phyloP scores from a whole-genome alignment of 2,329 filamentous ascomycete genomes.

The Thermoascus crustaceus region DNA sequence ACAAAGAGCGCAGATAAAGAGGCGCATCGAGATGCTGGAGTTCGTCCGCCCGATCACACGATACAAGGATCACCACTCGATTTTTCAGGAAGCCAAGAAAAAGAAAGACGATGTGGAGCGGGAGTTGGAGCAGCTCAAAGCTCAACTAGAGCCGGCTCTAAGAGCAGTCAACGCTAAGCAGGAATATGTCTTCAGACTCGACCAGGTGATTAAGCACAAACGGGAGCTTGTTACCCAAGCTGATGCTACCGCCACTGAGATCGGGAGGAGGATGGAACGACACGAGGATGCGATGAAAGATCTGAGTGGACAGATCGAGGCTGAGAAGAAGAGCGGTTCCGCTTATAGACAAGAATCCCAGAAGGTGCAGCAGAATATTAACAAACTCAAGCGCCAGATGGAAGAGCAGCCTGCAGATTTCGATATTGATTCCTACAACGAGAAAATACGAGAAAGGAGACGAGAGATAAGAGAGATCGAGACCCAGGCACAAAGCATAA shows the following conservation, averaged over 20 bases:
- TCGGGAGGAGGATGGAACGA: constrained; percentile 36
- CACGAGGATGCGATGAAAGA: constrained; percentile 29
- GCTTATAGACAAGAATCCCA: constrained; percentile 46
- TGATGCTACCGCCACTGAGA: constrained; percentile 41
- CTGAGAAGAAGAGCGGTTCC: constrained; percentile 44
- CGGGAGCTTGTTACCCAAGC: constrained; percentile 46
- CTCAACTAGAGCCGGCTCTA: constrained; percentile 58
- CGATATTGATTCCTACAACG: constrained; percentile 62
- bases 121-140: constrained; percentile 54
- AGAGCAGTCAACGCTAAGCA: constrained; percentile 62
- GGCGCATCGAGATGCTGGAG: constrained; percentile 57
- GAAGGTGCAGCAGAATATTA: constrained; percentile 50
- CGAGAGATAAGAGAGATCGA: constrained; percentile 27
- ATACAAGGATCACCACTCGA: constrained; percentile 50
- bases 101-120: constrained; percentile 47
- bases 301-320: constrained; percentile 35
- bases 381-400: constrained; percentile 53
- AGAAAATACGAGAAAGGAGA: constrained; percentile 56
- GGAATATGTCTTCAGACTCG: constrained; percentile 51
- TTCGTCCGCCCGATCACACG: constrained; percentile 57
- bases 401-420: constrained; percentile 59
- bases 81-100: constrained; percentile 46
- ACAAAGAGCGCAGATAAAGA: constrained; percentile 62
- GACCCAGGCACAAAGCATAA: constrained; percentile 36
- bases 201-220: constrained; percentile 48